Conservation (phyloP, 441 rosid genomes). For the Euphorbia schlechtendalii region DNA sequence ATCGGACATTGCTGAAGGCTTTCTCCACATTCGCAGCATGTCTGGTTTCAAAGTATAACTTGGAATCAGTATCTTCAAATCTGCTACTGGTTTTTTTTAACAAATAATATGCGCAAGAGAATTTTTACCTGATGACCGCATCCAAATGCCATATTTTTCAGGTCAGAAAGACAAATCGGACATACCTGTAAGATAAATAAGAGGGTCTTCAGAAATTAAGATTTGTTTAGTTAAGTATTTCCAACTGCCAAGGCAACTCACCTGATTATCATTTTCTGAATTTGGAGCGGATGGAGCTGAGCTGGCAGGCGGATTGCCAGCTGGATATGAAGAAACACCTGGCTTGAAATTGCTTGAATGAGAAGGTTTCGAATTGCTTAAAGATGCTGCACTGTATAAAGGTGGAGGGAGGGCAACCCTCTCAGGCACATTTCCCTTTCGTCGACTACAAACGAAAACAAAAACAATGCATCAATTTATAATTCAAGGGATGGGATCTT, state of each 20-base stretch:
- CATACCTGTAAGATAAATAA: slow-evolving; percentile 41
- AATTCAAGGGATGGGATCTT: no score
- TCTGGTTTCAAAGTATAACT: slow-evolving; percentile 33
- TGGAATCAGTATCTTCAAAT: background rate
- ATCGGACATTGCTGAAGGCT: slow-evolving; percentile 67
- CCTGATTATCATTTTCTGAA: slow-evolving; percentile 53
- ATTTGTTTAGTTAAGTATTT: background rate
- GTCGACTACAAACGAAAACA: slow-evolving; percentile 25
- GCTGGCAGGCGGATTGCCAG: slow-evolving; percentile 34
- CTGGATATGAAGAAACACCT: slow-evolving; percentile 26
- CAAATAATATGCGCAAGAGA: background rate
- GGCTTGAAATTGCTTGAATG: slow-evolving; percentile 43
- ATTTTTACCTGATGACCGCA: slow-evolving; percentile 84
- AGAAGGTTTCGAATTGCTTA: slow-evolving; percentile 37
- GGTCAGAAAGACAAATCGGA: slow-evolving; percentile 58
- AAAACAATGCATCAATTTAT: background rate
- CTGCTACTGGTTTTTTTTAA: background rate
- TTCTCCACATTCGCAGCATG: slow-evolving; percentile 86
- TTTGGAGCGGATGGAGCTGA: slow-evolving; percentile 39
- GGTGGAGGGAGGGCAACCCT: slow-evolving; percentile 88
- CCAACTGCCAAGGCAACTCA: slow-evolving; percentile 16
- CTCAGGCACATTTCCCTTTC: slow-evolving; percentile 41
- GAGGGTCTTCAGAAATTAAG: background rate
- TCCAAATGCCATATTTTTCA: slow-evolving; percentile 80
- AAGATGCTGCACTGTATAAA: no score